These are phyloP conservation scores for Trichaptum fuscoviolaceum DNA, from an alignment of 768 basidiomycete genomes.

Conservation along the genomic window DNA sequence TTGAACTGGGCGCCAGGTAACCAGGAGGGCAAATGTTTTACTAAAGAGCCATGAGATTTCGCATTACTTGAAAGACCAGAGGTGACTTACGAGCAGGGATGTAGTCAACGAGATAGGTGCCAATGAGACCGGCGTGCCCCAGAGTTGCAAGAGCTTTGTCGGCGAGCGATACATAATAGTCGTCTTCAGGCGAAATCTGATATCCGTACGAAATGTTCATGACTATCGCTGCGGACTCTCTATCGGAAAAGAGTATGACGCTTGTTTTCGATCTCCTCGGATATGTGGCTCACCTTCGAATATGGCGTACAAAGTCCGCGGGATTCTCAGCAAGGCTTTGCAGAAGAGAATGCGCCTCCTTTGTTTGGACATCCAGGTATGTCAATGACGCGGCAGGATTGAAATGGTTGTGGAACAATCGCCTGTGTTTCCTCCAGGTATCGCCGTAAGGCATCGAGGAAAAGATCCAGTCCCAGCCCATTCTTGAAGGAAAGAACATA, in stretches of 20 bases:
- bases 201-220: slow-evolving; percentile 39
- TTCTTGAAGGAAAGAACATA: slow-evolving; percentile 23
- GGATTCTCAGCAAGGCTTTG: slow-evolving; percentile 34
- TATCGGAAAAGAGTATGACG: slow-evolving; percentile 9
- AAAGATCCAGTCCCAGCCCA: slow-evolving; percentile 45
- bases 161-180: slow-evolving; percentile 36
- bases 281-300: slow-evolving; percentile 25
- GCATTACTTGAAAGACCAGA: background rate
- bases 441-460: slow-evolving; percentile 35
- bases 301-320: slow-evolving; percentile 30
- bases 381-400: slow-evolving; percentile 19
- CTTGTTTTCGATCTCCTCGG: background rate
- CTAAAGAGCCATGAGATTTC: slow-evolving; percentile 11
- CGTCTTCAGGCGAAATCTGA: slow-evolving; percentile 30
- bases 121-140: slow-evolving; percentile 35
- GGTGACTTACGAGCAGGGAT: slow-evolving; percentile 24
- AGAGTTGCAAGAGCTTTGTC: slow-evolving; percentile 33
- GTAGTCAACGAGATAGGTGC: slow-evolving; percentile 38
- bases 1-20: slow-evolving; percentile 47
- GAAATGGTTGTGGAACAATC: slow-evolving; percentile 35
- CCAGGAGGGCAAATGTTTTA: slow-evolving; percentile 46
- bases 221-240: slow-evolving; percentile 33
- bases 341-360: slow-evolving; percentile 33
- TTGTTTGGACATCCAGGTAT: slow-evolving; percentile 27
- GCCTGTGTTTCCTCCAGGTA: slow-evolving; percentile 32